Percentiles rank a stretch among this genome's conserved stretches.
Conservation (phyloP, 257 asterid species). For the Solanum sparsipilum region DNA sequence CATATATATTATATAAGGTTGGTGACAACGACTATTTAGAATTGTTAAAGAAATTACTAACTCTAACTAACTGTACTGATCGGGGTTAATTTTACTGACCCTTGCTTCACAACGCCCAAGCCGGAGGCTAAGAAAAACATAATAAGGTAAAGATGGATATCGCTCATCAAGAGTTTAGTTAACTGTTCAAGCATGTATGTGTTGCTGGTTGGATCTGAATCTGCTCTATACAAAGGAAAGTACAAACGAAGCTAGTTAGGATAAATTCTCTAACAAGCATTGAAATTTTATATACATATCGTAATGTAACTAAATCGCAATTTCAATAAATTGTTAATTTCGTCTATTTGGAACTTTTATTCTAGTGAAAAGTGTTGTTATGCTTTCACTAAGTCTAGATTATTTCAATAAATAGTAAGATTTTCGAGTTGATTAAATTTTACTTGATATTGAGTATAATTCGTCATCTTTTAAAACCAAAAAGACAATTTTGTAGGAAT, state of each 20-base stretch:
- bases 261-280: neutral
- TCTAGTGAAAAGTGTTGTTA: neutral
- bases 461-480: neutral
- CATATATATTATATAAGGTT: neutral
- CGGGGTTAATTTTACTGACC: neutral
- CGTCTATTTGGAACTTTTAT: neutral
- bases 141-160: neutral
- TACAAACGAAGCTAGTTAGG: neutral
- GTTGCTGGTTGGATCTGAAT: accelerated
- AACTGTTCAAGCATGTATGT: accelerated
- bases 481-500: neutral
- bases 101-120: neutral
- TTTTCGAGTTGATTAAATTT: neutral
- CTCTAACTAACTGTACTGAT: too few species aligned
- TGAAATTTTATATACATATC: too few species aligned
- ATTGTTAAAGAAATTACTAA: neutral
- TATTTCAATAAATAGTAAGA: neutral
- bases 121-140: accelerated
- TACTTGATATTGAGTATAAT: neutral
- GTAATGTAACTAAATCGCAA: neutral
- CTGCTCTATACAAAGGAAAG: too few species aligned
- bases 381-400: neutral
- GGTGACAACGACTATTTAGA: neutral
- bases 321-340: too few species aligned
- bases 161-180: accelerated